Percentiles rank a stretch among this genome's conserved stretches.
Evolutionary conservation across 2,329 filamentous ascomycete genomes (phyloP).

Genomic region (Chalaropsis thielavioides): DNA sequence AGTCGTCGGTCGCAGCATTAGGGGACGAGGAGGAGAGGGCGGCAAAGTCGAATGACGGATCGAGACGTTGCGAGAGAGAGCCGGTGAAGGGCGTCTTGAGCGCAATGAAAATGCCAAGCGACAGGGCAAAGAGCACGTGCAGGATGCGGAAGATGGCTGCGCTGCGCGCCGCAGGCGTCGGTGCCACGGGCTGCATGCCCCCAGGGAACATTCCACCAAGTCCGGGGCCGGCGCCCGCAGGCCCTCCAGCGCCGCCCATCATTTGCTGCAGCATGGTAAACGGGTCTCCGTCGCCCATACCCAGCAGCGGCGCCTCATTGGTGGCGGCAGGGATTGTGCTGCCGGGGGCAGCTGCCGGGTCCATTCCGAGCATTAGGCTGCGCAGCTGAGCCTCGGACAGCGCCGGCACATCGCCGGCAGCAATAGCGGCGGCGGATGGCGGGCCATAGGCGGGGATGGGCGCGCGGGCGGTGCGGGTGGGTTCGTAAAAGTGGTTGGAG

Average conservation of each 20-base stretch:
- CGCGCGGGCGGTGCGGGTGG: constrained; percentile 22
- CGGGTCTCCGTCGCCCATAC: constrained; percentile 19
- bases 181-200: constrained; percentile 27
- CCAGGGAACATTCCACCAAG: constrained; percentile 30
- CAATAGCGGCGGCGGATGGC: constrained; percentile 24
- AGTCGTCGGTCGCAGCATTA: constrained; percentile 23
- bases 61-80: constrained; percentile 42
- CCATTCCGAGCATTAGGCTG: constrained; percentile 49
- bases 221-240: constrained; percentile 22
- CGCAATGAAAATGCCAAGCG: constrained; percentile 56
- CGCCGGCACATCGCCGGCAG: constrained; percentile 22
- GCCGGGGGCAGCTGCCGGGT: constrained; percentile 25
- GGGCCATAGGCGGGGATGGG: constrained; percentile 22
- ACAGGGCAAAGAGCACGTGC: constrained; percentile 57
- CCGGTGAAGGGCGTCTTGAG: constrained; percentile 55
- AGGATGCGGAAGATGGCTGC: constrained; percentile 53
- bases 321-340: constrained; percentile 16
- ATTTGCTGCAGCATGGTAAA: constrained; percentile 59
- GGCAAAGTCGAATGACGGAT: constrained; percentile 23
- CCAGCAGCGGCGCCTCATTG: constrained; percentile 15
- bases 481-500: constrained; percentile 55
- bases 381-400: constrained; percentile 46
- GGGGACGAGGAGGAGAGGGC: constrained; percentile 20
- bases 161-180: constrained; percentile 23
- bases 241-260: constrained; percentile 34